A percentile compares a stretch with the other conserved stretches of the same genome.
phyloP scores from a whole-genome alignment of 306 rosid genomes.

The Astragalus membranaceus region DNA sequence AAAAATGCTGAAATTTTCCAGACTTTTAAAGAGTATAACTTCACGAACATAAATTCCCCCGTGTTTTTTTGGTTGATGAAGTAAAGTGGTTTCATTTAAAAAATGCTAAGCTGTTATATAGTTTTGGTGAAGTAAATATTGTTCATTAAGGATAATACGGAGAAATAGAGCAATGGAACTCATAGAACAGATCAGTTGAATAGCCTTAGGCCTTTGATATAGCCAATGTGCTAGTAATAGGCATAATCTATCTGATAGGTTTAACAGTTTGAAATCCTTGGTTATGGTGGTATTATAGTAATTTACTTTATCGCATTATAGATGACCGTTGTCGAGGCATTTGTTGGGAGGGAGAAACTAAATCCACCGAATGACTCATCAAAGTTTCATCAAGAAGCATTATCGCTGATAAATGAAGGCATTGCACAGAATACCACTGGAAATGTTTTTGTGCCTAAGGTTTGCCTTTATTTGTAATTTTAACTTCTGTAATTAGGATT shows the following conservation, averaged over 20 bases:
- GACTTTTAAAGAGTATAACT: conserved; percentile 3
- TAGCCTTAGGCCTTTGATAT: conserved; percentile 14
- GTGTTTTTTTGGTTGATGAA: conserved; percentile 11
- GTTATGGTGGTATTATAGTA: background rate
- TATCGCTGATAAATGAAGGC: conserved; percentile 66
- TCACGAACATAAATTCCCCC: background rate
- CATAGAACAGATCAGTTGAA: background rate
- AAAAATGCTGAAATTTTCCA: background rate
- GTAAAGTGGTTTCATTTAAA: conserved; percentile 4
- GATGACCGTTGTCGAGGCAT: conserved; percentile 98
- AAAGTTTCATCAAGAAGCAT: conserved; percentile 38
- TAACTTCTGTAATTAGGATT: background rate
- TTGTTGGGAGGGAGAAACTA: conserved; percentile 51
- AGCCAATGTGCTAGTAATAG: conserved; percentile 2
- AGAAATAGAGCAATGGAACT: conserved; percentile 1
- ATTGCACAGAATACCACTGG: conserved; percentile 84
- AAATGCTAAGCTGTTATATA: conserved; percentile 13
- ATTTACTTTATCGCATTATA: conserved; percentile 19
- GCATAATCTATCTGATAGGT: conserved; percentile 3
- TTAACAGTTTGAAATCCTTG: conserved; percentile 4
- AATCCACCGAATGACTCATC: conserved; percentile 54
- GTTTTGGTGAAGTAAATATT: conserved; percentile 5
- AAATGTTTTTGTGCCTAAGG: conserved; percentile 74
- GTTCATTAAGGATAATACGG: background rate
- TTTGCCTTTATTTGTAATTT: conserved; percentile 27